Evolutionary conservation across 257 asterid genomes (phyloP).

Genomic region (Solanum stenotomum): DNA sequence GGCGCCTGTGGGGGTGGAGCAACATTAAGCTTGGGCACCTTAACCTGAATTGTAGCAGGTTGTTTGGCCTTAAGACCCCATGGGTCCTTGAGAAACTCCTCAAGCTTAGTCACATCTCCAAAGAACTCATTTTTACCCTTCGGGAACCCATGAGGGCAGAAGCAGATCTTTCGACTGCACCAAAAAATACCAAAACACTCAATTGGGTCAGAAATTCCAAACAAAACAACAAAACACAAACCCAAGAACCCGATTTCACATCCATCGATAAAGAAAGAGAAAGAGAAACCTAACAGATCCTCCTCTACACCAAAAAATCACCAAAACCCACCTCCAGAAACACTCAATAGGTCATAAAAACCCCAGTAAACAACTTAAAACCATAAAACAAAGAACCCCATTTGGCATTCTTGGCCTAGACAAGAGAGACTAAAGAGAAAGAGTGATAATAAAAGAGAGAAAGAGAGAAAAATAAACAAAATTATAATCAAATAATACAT

Average conservation of each 20-base stretch:
- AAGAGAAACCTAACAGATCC: background rate
- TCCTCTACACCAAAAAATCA: background rate
- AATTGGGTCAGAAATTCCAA: slow-evolving; percentile 3
- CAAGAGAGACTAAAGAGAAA: background rate
- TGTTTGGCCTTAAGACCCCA: slow-evolving; percentile 67
- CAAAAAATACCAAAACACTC: slow-evolving; percentile 19
- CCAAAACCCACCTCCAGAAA: background rate
- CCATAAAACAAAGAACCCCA: slow-evolving; percentile 7
- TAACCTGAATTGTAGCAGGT: slow-evolving; percentile 69
- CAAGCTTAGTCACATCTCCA: slow-evolving; percentile 61
- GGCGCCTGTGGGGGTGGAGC: slow-evolving; percentile 10
- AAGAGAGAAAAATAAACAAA: background rate
- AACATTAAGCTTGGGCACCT: slow-evolving; percentile 71
- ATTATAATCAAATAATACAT: background rate
- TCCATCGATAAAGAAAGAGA: background rate
- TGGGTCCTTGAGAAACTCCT: slow-evolving; percentile 78
- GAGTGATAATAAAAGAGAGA: background rate
- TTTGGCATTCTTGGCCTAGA: background rate
- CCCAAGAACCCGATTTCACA: background rate
- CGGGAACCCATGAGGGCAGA: slow-evolving; percentile 71
- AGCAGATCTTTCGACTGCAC: slow-evolving; percentile 86
- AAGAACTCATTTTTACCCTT: slow-evolving; percentile 50
- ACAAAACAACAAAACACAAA: background rate
- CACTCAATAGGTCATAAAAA: background rate
- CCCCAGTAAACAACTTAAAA: slow-evolving; percentile 1